Conservation (phyloP, 306 rosid genomes). For the Senna siamea region DNA sequence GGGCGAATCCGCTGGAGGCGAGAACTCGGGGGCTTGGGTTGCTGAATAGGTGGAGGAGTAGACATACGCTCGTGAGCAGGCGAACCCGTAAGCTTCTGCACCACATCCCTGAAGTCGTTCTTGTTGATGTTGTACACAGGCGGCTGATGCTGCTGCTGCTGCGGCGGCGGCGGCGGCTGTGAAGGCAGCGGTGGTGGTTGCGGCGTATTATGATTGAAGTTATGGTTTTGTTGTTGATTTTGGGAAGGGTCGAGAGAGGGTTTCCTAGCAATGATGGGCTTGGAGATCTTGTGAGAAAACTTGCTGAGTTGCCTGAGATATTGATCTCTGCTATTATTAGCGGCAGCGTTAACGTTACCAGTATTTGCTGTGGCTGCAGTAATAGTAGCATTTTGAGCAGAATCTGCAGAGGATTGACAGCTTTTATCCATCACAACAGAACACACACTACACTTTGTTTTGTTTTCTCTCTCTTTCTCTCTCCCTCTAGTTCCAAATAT, state of each 20-base stretch:
- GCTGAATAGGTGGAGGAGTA: constrained; percentile 77
- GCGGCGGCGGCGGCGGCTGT: not conserved
- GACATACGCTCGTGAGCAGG: constrained; percentile 88
- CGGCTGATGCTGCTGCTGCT: constrained; percentile 77
- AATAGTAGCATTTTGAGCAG: not conserved
- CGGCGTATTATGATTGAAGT: not conserved
- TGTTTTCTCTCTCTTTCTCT: not conserved
- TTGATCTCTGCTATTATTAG: too few relatives aligned
- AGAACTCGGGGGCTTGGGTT: constrained; percentile 79
- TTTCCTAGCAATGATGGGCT: constrained; percentile 54
- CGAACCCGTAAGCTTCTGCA: constrained; percentile 95
- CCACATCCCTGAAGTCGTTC: constrained; percentile 91
- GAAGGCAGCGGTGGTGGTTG: constrained; percentile 36
- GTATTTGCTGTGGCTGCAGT: not conserved
- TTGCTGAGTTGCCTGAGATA: constrained; percentile 82
- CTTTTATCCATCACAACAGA: constrained; percentile 46
- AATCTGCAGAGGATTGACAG: constrained; percentile 47
- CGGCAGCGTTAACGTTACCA: too few relatives aligned
- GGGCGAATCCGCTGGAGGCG: constrained; percentile 97
- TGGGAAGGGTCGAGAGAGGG: constrained; percentile 48
- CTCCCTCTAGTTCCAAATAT: not conserved
- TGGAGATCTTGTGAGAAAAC: constrained; percentile 95
- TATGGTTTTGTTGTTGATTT: not conserved
- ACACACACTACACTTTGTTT: not conserved
- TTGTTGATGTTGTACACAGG: constrained; percentile 98